A percentile compares a stretch with the other conserved stretches of the same genome.
These are phyloP conservation scores for Vanrija sp. DNA, from an alignment of 1,284 basidiomycete genomes.

Conservation along the genomic window DNA sequence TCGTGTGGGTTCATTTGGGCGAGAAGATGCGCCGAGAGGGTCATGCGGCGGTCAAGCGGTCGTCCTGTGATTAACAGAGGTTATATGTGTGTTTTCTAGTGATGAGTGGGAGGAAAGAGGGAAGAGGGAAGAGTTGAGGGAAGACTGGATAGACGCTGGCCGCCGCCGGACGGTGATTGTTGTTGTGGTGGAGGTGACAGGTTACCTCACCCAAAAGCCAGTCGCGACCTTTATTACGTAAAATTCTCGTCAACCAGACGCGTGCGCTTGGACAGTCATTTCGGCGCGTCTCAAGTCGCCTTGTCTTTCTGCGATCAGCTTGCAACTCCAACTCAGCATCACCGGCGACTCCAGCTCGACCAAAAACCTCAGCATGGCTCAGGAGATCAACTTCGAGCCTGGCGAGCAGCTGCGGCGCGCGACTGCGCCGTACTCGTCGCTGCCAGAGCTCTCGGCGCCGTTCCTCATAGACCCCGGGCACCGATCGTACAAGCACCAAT, in stretches of 20 bases:
- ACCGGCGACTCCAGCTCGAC: not conserved
- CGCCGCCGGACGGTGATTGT: not conserved
- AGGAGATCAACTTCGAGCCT: constrained; percentile 3
- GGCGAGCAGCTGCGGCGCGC: constrained; percentile 22
- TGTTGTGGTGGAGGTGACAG: constrained; percentile 1
- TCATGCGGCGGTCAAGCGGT: constrained; percentile 18
- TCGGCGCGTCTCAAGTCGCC: too few relatives aligned
- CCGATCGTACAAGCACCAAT: constrained; percentile 67
- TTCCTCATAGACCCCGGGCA: constrained; percentile 44
- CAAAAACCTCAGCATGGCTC: constrained; percentile 5
- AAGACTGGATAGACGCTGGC: too few relatives aligned
- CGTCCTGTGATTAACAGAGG: not conserved
- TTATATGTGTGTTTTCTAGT: not conserved
- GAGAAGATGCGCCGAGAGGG: constrained; percentile 34
- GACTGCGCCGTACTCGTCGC: constrained; percentile 30
- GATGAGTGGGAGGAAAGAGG: not conserved
- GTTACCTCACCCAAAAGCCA: constrained; percentile 3
- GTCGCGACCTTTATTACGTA: not conserved
- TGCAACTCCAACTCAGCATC: too few relatives aligned
- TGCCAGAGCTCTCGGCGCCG: constrained; percentile 43
- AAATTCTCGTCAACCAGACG: not conserved
- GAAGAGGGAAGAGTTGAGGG: not conserved
- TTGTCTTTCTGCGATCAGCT: too few relatives aligned
- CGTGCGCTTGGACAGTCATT: not conserved
- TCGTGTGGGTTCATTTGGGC: constrained; percentile 25